Conservation (phyloP, 2,329 filamentous ascomycete species). For the Fusarium ramigenum region DNA sequence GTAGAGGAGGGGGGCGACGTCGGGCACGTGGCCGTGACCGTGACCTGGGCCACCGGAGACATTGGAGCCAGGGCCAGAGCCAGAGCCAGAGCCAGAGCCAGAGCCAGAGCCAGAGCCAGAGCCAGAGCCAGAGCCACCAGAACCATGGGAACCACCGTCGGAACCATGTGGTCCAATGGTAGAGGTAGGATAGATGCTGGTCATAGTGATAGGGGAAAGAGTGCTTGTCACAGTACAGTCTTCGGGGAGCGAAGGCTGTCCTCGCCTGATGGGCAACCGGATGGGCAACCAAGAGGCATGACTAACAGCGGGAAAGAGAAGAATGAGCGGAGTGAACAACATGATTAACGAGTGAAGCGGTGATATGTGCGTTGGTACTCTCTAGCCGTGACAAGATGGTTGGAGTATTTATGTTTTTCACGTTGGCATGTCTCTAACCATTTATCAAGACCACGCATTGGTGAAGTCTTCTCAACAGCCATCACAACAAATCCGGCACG, state of each 20-base stretch:
- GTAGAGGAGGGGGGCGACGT: no score
- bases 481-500: neutral
- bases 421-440: neutral
- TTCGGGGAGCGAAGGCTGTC: neutral
- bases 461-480: neutral
- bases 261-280: neutral
- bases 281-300: slow-evolving; percentile 18
- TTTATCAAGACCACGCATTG: neutral
- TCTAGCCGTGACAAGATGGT: neutral
- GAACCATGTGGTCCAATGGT: neutral
- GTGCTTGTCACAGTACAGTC: slow-evolving; percentile 14
- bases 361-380: neutral
- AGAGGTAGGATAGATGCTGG: slow-evolving; percentile 6
- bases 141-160: neutral
- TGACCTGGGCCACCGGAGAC: neutral
- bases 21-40: no score
- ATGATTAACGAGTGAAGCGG: slow-evolving; percentile 20
- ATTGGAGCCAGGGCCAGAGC: no score
- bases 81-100: neutral
- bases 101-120: neutral
- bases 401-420: slow-evolving; percentile 9
- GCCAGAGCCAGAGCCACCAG: neutral
- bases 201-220: slow-evolving; percentile 2
- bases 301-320: slow-evolving; percentile 2
- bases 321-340: slow-evolving; percentile 8